Base-by-base conservation (phyloP, 2,329 filamentous ascomycete species). In the Grosmannia serpens region DNA sequence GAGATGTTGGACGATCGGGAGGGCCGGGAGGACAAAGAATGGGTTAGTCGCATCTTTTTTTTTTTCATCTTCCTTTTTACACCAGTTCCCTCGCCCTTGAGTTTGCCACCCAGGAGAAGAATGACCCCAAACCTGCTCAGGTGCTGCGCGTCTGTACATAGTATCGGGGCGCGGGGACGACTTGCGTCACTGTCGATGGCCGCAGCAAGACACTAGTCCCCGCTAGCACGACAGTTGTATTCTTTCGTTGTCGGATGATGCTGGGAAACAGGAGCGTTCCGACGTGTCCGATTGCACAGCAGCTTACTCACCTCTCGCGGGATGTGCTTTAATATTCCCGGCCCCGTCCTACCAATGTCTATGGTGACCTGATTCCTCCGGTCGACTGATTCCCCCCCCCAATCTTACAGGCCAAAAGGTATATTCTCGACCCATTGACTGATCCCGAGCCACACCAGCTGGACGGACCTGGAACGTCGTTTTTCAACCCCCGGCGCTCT, bases 341-440 rank as follows among this genome's bases (percentile, higher is more conserved):
- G 29, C 20, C 15, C 47, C 47, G 26, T 50, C 46, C 24, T 4
- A 7, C 27, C 17, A 24, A 11, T 50, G 13, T 29, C 26, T 20
- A 11, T 49, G 8, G 46, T 13, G 6, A 13, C 15, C 26, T 50
- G 4, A 15, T 56, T 1, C 5, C 8, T 49, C 46, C 17, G 38
- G 35, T 49, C 7, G 41, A 27, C 47, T 53, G 26, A 26, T 41
- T 52, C 20, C 9, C 9, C 31, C 20, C 9, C 9, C 31, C 26
- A 24, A 26, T 26, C 15, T n/a, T n/a, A 22, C 67, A 89, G 86
- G 84, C 85, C 50, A 75, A 78, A 57, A 79, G 82, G 66, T 84
- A 86, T 67, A 75, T 90, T 51, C 80, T 89, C 63, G 84, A 87
- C 65, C 87, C 87, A 63, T 74, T 90, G 62, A 83, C 77, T 65